Percentiles rank a stretch among this genome's conserved stretches.
phyloP scores from a whole-genome alignment of 176 grass and related monocot species.

The Paspalum notatum region DNA sequence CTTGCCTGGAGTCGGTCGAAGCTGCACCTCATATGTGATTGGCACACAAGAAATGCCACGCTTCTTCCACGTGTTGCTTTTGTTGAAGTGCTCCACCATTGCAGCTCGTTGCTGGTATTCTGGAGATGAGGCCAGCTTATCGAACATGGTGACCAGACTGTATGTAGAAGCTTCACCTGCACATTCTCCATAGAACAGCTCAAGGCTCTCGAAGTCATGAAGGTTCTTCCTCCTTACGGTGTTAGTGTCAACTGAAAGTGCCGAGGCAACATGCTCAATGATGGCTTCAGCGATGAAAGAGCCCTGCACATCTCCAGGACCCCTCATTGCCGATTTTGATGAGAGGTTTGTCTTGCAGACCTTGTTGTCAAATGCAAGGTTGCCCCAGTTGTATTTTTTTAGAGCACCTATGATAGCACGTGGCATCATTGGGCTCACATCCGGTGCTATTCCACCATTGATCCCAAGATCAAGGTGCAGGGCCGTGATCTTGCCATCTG shows the following conservation, averaged over 20 bases:
- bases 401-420: slow-evolving; percentile 23
- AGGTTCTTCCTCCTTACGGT: slow-evolving; percentile 73
- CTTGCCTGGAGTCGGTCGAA: slow-evolving; percentile 59
- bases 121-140: slow-evolving; percentile 64
- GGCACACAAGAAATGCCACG: slow-evolving; percentile 89
- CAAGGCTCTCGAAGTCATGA: slow-evolving; percentile 65
- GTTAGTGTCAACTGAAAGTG: slow-evolving; percentile 58
- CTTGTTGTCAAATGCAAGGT: slow-evolving; percentile 66
- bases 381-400: slow-evolving; percentile 89
- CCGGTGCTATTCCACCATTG: slow-evolving; percentile 64
- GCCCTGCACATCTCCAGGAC: slow-evolving; percentile 76
- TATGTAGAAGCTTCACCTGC: slow-evolving; percentile 61
- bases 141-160: slow-evolving; percentile 69
- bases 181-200: slow-evolving; percentile 41
- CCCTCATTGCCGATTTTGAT: slow-evolving; percentile 66
- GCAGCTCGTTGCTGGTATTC: slow-evolving; percentile 48
- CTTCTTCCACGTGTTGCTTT: slow-evolving; percentile 71
- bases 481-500: slow-evolving; percentile 68
- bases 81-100: slow-evolving; percentile 58
- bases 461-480: slow-evolving; percentile 64
- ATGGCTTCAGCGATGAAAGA: slow-evolving; percentile 90
- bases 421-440: slow-evolving; percentile 47
- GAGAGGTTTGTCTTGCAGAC: slow-evolving; percentile 81
- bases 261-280: slow-evolving; percentile 74
- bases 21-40: slow-evolving; percentile 45